phyloP scores from a whole-genome alignment of 2,329 filamentous ascomycete species.

The Nigrospora sphaerica region DNA sequence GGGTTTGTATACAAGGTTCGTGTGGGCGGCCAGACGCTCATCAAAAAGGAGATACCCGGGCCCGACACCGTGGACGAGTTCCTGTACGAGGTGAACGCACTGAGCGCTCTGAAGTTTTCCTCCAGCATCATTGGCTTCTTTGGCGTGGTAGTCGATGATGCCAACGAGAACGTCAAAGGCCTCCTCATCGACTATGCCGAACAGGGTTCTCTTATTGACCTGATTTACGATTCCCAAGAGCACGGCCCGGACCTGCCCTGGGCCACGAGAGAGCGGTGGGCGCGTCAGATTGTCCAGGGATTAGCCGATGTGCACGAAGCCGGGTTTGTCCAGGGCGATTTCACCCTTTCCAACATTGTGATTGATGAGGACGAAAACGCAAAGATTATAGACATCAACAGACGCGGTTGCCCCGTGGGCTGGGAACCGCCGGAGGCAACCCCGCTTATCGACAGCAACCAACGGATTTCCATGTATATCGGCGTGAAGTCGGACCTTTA shows the following conservation, averaged over 20 bases:
- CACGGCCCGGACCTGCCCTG: slow-evolving; percentile 54
- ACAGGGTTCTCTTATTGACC: slow-evolving; percentile 80
- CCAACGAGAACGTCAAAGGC: slow-evolving; percentile 69
- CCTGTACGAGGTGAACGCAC: slow-evolving; percentile 91
- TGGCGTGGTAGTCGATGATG: slow-evolving; percentile 80
- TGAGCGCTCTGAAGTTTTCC: slow-evolving; percentile 69
- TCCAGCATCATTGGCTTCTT: slow-evolving; percentile 78
- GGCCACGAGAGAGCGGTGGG: slow-evolving; percentile 76
- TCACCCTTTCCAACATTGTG: slow-evolving; percentile 95
- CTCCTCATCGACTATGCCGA: slow-evolving; percentile 84
- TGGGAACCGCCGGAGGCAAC: slow-evolving; percentile 96
- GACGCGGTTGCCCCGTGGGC: slow-evolving; percentile 90
- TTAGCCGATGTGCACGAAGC: slow-evolving; percentile 90
- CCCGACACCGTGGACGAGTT: slow-evolving; percentile 96
- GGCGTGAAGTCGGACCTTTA: slow-evolving; percentile 96
- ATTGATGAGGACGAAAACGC: slow-evolving; percentile 78
- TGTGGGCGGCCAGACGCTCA: slow-evolving; percentile 61
- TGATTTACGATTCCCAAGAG: slow-evolving; percentile 72
- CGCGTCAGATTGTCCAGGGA: slow-evolving; percentile 81
- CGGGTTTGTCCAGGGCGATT: slow-evolving; percentile 95
- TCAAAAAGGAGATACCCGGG: slow-evolving; percentile 97
- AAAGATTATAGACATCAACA: slow-evolving; percentile 97
- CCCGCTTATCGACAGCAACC: slow-evolving; percentile 76
- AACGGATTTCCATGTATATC: slow-evolving; percentile 94
- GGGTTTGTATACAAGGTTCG: slow-evolving; percentile 95